These are phyloP conservation scores for Leptographium lundbergii DNA, from an alignment of 2,329 filamentous ascomycete genomes.

Conservation along the genomic window DNA sequence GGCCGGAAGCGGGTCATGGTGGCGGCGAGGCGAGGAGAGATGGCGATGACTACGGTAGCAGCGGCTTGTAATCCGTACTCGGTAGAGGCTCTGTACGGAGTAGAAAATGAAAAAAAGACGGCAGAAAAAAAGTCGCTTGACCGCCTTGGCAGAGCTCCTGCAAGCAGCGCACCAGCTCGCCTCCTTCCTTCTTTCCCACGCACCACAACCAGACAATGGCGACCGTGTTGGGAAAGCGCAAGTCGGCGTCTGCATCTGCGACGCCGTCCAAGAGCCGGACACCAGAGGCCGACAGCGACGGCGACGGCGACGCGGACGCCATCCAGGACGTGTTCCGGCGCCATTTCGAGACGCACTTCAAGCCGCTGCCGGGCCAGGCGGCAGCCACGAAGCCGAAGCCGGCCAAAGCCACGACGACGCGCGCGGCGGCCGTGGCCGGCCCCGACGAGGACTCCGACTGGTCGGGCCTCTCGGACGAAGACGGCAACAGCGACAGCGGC, in stretches of 20 bases:
- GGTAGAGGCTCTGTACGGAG: no score
- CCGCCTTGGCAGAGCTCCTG: not conserved
- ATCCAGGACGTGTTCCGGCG: slow-evolving; percentile 65
- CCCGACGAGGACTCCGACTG: slow-evolving; percentile 39
- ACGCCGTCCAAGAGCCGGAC: slow-evolving; percentile 8
- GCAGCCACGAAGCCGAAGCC: not conserved
- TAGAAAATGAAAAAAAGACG: not conserved
- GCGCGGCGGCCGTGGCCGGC: slow-evolving; percentile 12
- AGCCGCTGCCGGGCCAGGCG: slow-evolving; percentile 43
- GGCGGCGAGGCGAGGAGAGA: not conserved
- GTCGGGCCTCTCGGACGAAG: slow-evolving; percentile 43
- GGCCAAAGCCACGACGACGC: not conserved
- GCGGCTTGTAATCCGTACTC: no score
- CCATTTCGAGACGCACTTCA: slow-evolving; percentile 82
- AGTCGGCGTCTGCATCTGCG: slow-evolving; percentile 17
- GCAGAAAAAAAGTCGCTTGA: slow-evolving; percentile 2
- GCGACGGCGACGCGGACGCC: slow-evolving; percentile 28
- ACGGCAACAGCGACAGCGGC: slow-evolving; percentile 21
- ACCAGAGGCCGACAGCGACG: slow-evolving; percentile 2
- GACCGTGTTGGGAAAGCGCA: slow-evolving; percentile 36
- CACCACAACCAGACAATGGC: slow-evolving; percentile 22
- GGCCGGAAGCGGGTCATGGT: slow-evolving; percentile 87
- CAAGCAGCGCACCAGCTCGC: not conserved
- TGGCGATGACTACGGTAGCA: no score
- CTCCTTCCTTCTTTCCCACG: not conserved